phyloP scores from a whole-genome alignment of 306 rosid species.

The Acmispon strigosus region DNA sequence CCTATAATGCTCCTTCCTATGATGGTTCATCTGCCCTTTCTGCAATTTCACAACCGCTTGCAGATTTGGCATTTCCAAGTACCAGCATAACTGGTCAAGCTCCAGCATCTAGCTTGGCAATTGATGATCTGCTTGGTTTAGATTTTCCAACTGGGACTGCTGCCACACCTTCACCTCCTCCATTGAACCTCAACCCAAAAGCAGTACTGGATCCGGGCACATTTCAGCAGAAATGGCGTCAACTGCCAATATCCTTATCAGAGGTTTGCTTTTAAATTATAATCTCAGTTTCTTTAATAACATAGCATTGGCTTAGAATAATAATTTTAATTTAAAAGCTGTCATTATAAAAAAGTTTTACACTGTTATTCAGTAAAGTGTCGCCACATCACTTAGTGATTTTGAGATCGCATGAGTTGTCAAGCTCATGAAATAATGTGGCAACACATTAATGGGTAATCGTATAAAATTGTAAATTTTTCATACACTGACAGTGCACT shows the following conservation, averaged over 20 bases:
- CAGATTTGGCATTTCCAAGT: slow-evolving; percentile 46
- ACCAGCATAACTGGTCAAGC: slow-evolving; percentile 36
- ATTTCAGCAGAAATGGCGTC: slow-evolving; percentile 99
- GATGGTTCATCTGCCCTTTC: slow-evolving; percentile 44
- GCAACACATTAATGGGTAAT: not conserved
- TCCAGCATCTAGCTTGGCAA: slow-evolving; percentile 54
- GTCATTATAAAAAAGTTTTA: not conserved
- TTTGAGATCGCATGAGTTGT: not conserved
- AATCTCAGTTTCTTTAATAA: slow-evolving; percentile 7
- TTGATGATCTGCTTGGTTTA: slow-evolving; percentile 90
- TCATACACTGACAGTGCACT: not conserved
- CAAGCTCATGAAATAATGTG: not conserved
- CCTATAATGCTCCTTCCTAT: slow-evolving; percentile 77
- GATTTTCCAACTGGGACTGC: slow-evolving; percentile 48
- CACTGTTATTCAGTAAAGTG: not conserved
- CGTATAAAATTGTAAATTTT: not conserved
- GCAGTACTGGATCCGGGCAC: slow-evolving; percentile 78
- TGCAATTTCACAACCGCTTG: slow-evolving; percentile 46
- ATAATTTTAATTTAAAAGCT: not conserved
- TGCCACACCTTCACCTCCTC: slow-evolving; percentile 60
- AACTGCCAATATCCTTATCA: slow-evolving; percentile 70
- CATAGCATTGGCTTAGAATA: not conserved
- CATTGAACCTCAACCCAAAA: slow-evolving; percentile 75
- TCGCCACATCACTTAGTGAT: not conserved
- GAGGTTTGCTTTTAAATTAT: slow-evolving; percentile 53